These are phyloP conservation scores for Aureobasidium namibiae DNA, from an alignment of 2,329 filamentous ascomycete species.

Conservation along the genomic window DNA sequence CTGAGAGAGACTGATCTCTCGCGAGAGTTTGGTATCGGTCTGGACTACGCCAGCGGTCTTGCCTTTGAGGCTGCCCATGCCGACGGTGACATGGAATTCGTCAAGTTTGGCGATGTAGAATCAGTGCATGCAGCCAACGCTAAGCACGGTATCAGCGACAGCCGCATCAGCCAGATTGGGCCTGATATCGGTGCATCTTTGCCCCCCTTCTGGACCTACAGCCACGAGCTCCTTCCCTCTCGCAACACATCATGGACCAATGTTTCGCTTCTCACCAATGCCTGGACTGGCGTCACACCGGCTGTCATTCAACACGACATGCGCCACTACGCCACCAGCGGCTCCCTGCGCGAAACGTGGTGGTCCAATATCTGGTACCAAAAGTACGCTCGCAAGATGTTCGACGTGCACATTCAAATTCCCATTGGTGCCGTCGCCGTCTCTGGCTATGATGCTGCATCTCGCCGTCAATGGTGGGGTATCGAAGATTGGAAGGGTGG, in stretches of 20 bases:
- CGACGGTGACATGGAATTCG: conserved; percentile 22
- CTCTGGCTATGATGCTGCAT: conserved; percentile 30
- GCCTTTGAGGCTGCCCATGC: conserved; percentile 21
- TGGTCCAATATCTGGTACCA: conserved; percentile 16
- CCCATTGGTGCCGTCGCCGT: conserved; percentile 23
- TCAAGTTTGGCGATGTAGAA: conserved; percentile 17
- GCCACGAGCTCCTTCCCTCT: conserved; percentile 10
- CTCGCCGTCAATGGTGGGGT: conserved; percentile 18
- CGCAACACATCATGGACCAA: conserved; percentile 14
- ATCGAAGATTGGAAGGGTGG: conserved; percentile 12
- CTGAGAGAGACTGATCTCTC: conserved; percentile 23
- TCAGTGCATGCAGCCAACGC: conserved; percentile 15
- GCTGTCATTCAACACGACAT: conserved; percentile 13
- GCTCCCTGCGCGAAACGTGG: neutral
- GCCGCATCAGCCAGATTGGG: conserved; percentile 15
- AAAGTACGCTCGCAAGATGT: conserved; percentile 15
- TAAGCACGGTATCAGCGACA: conserved; percentile 12
- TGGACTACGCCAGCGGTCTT: conserved; percentile 23
- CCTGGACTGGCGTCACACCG: conserved; percentile 15
- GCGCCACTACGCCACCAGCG: neutral
- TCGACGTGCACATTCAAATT: conserved; percentile 14
- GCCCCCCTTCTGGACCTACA: conserved; percentile 17
- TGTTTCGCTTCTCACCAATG: conserved; percentile 15
- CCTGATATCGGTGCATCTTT: conserved; percentile 18
- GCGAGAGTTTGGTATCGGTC: conserved; percentile 24